These are phyloP conservation scores for Coemansia sp. DNA, from an alignment of 192 early-diverging fungal species.

Conservation along the genomic window DNA sequence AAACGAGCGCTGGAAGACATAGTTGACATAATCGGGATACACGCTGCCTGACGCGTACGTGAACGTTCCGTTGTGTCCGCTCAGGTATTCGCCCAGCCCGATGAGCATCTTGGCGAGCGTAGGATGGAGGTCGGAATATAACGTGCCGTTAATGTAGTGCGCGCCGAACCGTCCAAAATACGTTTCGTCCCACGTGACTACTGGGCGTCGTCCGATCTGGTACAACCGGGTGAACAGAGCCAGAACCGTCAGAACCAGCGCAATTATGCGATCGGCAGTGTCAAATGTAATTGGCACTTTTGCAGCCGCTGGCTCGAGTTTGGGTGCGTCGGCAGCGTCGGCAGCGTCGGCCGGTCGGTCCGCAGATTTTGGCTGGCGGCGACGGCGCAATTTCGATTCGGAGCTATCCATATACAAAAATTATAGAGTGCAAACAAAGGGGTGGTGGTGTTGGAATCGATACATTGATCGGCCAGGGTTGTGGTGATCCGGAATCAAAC, in stretches of 20 bases:
- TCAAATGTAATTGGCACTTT: no score
- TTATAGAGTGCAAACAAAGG: no score
- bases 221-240: conserved; percentile 46
- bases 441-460: no score
- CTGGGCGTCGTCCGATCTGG: conserved; percentile 53
- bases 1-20: conserved; percentile 60
- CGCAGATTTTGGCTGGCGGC: no score
- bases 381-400: no score
- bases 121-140: conserved; percentile 99
- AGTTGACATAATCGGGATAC: conserved; percentile 60
- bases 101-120: conserved; percentile 79
- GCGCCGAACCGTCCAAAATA: conserved; percentile 97
- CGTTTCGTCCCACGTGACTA: conserved; percentile 84
- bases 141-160: conserved; percentile 85
- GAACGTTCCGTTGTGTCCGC: conserved; percentile 64
- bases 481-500: no score
- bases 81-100: conserved; percentile 58
- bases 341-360: no score
- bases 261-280: conserved; percentile 4
- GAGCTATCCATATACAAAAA: no score
- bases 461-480: no score
- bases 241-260: conserved; percentile 12
- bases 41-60: conserved; percentile 56
- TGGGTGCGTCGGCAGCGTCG: no score
- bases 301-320: no score